These are phyloP conservation scores for Leptographium radiaticola DNA, from an alignment of 2,329 filamentous ascomycete species.

Conservation along the genomic window DNA sequence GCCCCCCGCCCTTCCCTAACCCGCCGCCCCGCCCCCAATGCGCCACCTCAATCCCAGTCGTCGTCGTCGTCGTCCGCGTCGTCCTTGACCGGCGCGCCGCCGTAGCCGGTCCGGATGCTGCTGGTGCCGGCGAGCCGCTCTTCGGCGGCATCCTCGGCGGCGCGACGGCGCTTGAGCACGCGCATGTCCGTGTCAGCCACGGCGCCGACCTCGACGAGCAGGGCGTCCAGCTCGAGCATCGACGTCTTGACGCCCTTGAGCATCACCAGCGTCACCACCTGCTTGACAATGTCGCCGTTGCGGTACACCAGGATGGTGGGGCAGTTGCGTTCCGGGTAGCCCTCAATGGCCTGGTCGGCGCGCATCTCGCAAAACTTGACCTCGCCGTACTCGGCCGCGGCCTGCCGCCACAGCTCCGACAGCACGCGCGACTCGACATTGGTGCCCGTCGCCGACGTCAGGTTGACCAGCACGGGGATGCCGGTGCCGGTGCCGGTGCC, in stretches of 20 bases:
- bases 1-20: too few species aligned
- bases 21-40: too few species aligned
- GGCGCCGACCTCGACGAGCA: slow-evolving; percentile 73
- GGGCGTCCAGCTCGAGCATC: slow-evolving; percentile 62
- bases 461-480: slow-evolving; percentile 58
- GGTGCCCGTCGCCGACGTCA: slow-evolving; percentile 63
- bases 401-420: slow-evolving; percentile 72
- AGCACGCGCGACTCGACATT: slow-evolving; percentile 79
- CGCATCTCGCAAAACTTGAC: slow-evolving; percentile 97
- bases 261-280: slow-evolving; percentile 78
- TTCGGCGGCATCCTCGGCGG: slow-evolving; percentile 47
- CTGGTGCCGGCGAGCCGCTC: slow-evolving; percentile 33
- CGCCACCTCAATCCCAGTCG: slow-evolving; percentile 19
- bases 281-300: slow-evolving; percentile 82
- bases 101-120: slow-evolving; percentile 13
- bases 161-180: slow-evolving; percentile 48
- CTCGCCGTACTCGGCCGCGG: slow-evolving; percentile 77
- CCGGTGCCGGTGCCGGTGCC: slow-evolving; percentile 20
- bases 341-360: slow-evolving; percentile 86
- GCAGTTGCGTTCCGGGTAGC: slow-evolving; percentile 88
- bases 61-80: slow-evolving; percentile 17
- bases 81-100: slow-evolving; percentile 9
- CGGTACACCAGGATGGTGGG: slow-evolving; percentile 88
- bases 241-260: slow-evolving; percentile 60
- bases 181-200: slow-evolving; percentile 68